phyloP scores from a whole-genome alignment of 2,329 filamentous ascomycete genomes.

The Diaporthe destruens region DNA sequence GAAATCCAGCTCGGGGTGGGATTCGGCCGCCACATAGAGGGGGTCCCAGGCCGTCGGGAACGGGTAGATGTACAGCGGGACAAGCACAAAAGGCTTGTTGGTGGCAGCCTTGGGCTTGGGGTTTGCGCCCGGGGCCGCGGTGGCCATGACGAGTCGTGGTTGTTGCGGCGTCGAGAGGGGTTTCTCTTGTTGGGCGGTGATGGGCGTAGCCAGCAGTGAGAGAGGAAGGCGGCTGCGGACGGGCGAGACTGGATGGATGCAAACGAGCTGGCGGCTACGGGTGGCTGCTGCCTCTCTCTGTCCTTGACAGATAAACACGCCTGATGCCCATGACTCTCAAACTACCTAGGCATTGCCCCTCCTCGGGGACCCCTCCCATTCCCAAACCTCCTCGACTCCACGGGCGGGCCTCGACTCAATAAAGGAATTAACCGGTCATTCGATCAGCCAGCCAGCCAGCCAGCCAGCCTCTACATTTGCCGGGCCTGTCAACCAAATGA shows the following conservation, averaged over 20 bases:
- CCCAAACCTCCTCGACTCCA: neutral
- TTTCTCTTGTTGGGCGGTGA: neutral
- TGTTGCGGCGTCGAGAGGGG: conserved; percentile 14
- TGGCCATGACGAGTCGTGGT: conserved; percentile 3
- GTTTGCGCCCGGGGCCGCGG: conserved; percentile 16
- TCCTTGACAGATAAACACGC: neutral
- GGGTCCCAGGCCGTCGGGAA: conserved; percentile 48
- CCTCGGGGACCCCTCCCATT: neutral
- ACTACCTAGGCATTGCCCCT: neutral
- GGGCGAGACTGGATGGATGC: neutral
- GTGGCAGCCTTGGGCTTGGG: conserved; percentile 5
- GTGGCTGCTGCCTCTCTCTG: neutral
- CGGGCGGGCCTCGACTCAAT: conserved; percentile 1
- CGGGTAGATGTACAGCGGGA: conserved; percentile 53
- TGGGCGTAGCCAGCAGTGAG: neutral
- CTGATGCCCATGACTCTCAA: neutral
- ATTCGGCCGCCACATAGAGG: conserved; percentile 45
- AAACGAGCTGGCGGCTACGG: conserved; percentile 3
- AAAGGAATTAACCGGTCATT: conserved; percentile 6
- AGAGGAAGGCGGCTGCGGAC: neutral
- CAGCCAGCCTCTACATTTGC: neutral
- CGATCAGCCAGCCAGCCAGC: neutral
- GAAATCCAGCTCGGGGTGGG: conserved; percentile 47
- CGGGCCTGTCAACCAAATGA: neutral
- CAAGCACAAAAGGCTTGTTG: conserved; percentile 45